Percentiles rank a stretch among this genome's conserved stretches.
Evolutionary conservation across 2,329 filamentous ascomycete genomes (phyloP).

Genomic region (Xylariaceae sp.): DNA sequence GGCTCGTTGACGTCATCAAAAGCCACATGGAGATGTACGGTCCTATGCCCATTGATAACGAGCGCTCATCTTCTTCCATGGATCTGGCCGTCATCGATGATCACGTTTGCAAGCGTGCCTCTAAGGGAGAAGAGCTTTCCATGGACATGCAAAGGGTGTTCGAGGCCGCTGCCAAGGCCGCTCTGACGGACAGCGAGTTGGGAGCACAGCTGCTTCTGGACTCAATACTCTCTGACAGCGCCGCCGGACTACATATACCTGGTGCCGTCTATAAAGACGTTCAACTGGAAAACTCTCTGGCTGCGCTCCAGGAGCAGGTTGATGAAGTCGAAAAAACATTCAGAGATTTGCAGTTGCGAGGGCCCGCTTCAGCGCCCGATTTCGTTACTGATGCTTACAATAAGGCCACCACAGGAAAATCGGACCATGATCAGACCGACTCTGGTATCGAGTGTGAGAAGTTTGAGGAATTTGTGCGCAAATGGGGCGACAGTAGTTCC

Average conservation of each 20-base stretch:
- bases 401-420: too few species aligned
- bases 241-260: constrained; percentile 6
- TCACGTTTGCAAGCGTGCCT: too few species aligned
- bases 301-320: constrained; percentile 16
- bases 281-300: constrained; percentile 22
- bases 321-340: constrained; percentile 16
- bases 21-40: constrained; percentile 19
- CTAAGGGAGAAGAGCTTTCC: constrained; percentile 17
- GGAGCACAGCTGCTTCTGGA: constrained; percentile 17
- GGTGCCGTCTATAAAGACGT: constrained; percentile 18
- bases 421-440: too few species aligned
- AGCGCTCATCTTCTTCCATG: too few species aligned
- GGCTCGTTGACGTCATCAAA: constrained; percentile 10
- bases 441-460: too few species aligned
- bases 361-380: constrained; percentile 10
- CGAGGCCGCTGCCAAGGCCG: constrained; percentile 16
- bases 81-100: too few species aligned
- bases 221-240: constrained; percentile 19
- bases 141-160: constrained; percentile 19
- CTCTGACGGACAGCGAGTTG: constrained; percentile 17
- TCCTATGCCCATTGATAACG: constrained; percentile 11
- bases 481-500: too few species aligned
- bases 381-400: constrained; percentile 16
- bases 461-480: too few species aligned
- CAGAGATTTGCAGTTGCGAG: constrained; percentile 11